A percentile compares a stretch with the other conserved stretches of the same genome.
phyloP scores from a whole-genome alignment of 169 alveolate genomes.

The Plasmodium gonderi region DNA sequence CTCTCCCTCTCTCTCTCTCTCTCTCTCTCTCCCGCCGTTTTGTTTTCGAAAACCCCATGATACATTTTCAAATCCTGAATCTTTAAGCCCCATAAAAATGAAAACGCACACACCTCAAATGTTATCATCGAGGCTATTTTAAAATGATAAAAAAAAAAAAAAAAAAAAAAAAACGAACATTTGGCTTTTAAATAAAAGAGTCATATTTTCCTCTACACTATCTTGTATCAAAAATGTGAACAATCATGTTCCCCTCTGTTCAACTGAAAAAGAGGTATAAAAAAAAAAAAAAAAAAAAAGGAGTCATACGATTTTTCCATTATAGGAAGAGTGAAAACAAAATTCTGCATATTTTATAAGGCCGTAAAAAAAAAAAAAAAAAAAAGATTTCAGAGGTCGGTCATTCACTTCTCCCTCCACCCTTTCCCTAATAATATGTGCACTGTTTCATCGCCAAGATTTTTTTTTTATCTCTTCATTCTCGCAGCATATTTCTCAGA shows the following conservation, averaged over 20 bases:
- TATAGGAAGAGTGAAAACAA: not conserved
- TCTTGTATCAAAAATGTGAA: constrained; percentile 13
- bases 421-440: too few relatives aligned
- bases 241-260: constrained; percentile 59
- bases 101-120: not conserved
- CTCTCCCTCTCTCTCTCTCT: too few relatives aligned
- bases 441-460: not conserved
- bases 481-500: constrained; percentile 17
- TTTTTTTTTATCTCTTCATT: not conserved
- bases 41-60: too few relatives aligned
- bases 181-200: not conserved
- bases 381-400: too few relatives aligned
- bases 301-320: not conserved
- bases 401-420: too few relatives aligned
- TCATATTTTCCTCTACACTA: not conserved
- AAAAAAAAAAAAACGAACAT: not conserved
- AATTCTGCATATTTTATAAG: too few relatives aligned
- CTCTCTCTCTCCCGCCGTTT: too few relatives aligned
- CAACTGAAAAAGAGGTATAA: constrained; percentile 54
- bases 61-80: not conserved
- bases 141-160: constrained; percentile 7
- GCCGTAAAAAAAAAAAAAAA: too few relatives aligned
- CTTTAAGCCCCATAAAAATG: not conserved
- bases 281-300: not conserved
- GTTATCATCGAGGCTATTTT: not conserved